Percentiles rank a stretch among this genome's conserved stretches.
Evolutionary conservation across 2,329 filamentous ascomycete species (phyloP).

Genomic region (Calonectria naviculata): DNA sequence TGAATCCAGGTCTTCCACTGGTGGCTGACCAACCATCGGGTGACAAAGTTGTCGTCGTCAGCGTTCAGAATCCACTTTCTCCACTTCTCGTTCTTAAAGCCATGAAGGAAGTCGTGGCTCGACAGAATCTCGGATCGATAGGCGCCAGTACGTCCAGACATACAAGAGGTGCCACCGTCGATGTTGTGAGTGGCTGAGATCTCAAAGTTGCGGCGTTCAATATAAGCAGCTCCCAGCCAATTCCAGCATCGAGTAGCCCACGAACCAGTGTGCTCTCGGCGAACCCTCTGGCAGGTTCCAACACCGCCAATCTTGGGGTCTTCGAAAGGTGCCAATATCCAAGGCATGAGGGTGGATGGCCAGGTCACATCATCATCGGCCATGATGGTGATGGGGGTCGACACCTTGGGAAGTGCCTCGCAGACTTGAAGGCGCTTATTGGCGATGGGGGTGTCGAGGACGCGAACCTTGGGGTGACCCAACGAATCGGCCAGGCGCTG

Average conservation of each 20-base stretch:
- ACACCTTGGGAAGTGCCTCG: conserved; percentile 86
- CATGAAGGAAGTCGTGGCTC: conserved; percentile 85
- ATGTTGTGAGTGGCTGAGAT: conserved; percentile 96
- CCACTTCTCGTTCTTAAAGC: conserved; percentile 94
- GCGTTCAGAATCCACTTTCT: conserved; percentile 90
- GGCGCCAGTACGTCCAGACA: conserved; percentile 93
- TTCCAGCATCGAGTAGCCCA: conserved; percentile 78
- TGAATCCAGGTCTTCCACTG: conserved; percentile 96
- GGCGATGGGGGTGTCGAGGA: conserved; percentile 83
- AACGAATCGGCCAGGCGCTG: conserved; percentile 74
- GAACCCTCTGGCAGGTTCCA: conserved; percentile 89
- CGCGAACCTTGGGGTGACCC: conserved; percentile 71
- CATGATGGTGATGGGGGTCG: conserved; percentile 87
- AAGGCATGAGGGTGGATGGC: conserved; percentile 86
- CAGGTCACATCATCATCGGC: conserved; percentile 97
- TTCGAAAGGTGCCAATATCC: conserved; percentile 94
- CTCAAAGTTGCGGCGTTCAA: conserved; percentile 95
- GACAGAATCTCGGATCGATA: conserved; percentile 91
- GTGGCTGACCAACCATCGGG: conserved; percentile 92
- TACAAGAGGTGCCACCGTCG: conserved; percentile 95
- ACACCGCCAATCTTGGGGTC: conserved; percentile 86
- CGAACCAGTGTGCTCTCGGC: conserved; percentile 72
- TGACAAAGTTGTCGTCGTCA: conserved; percentile 98
- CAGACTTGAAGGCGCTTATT: conserved; percentile 97
- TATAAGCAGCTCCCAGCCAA: conserved; percentile 91